phyloP scores from a whole-genome alignment of 2,329 filamentous ascomycete genomes.

The Kalmusia sp. region DNA sequence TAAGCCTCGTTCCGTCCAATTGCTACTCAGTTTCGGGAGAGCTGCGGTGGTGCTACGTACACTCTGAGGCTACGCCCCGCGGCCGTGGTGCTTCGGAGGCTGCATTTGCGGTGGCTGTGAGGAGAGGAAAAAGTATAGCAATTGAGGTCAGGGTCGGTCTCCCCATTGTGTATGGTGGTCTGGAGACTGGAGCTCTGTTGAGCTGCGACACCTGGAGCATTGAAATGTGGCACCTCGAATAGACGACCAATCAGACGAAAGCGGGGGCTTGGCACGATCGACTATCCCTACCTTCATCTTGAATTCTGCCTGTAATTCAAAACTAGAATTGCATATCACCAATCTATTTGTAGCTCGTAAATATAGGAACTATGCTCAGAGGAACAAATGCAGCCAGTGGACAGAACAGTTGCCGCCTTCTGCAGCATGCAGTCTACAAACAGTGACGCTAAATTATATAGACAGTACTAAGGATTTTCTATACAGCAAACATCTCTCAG shows the following conservation, averaged over 20 bases:
- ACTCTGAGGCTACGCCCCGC: slow-evolving; percentile 88
- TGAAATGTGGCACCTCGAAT: slow-evolving; percentile 29
- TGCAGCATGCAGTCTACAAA: no score
- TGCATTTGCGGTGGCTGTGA: slow-evolving; percentile 49
- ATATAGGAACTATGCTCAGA: no score
- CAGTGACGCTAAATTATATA: no score
- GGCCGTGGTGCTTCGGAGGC: slow-evolving; percentile 74
- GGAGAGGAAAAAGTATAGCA: slow-evolving; percentile 36
- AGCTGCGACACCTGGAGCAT: slow-evolving; percentile 27
- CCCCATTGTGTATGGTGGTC: slow-evolving; percentile 35
- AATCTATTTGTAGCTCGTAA: no score
- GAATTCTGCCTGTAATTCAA: no score
- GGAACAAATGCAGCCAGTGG: no score
- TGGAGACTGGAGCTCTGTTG: slow-evolving; percentile 31
- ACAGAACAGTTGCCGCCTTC: no score
- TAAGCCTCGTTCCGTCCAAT: slow-evolving; percentile 16
- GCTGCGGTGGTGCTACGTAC: slow-evolving; percentile 62
- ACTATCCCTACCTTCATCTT: background rate
- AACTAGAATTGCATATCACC: no score
- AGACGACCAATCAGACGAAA: slow-evolving; percentile 16
- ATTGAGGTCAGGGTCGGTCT: slow-evolving; percentile 36
- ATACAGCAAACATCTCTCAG: no score
- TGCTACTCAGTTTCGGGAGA: slow-evolving; percentile 12
- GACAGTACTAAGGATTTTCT: no score
- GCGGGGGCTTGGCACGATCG: slow-evolving; percentile 8